A percentile compares a stretch with the other conserved stretches of the same genome.
phyloP scores from a whole-genome alignment of 768 basidiomycete species.

The Podaxis mareebaensis region DNA sequence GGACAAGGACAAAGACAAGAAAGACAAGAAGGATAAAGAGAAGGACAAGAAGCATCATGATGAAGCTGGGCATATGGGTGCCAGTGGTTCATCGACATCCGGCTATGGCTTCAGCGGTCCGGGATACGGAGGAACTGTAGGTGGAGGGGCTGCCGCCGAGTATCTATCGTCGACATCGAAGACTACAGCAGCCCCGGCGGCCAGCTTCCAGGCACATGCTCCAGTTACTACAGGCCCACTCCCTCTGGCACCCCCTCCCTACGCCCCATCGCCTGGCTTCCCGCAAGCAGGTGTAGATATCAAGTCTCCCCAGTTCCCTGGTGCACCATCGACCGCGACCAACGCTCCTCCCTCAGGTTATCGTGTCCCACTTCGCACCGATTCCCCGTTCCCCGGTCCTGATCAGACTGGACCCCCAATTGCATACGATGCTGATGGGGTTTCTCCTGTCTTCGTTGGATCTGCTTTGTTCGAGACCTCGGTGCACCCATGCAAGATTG shows the following conservation, averaged over 20 bases:
- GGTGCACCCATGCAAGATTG: slow-evolving; percentile 86
- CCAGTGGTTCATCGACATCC: background rate
- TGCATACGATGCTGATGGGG: slow-evolving; percentile 56
- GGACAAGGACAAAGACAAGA: slow-evolving; percentile 22
- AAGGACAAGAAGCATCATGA: slow-evolving; percentile 18
- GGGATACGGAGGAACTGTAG: background rate
- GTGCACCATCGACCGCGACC: background rate
- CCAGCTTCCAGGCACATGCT: slow-evolving; percentile 10
- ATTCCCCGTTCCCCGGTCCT: slow-evolving; percentile 43
- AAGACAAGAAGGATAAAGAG: slow-evolving; percentile 21
- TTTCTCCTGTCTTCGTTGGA: slow-evolving; percentile 66
- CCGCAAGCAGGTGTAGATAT: background rate
- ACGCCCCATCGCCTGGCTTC: slow-evolving; percentile 16
- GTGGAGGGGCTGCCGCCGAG: slow-evolving; percentile 6
- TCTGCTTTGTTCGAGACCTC: slow-evolving; percentile 67
- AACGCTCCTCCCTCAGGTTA: slow-evolving; percentile 60
- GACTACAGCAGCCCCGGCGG: background rate
- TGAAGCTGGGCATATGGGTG: slow-evolving; percentile 2
- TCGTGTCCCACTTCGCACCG: slow-evolving; percentile 55
- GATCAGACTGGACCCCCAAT: slow-evolving; percentile 49
- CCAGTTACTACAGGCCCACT: slow-evolving; percentile 14
- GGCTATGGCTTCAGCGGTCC: background rate
- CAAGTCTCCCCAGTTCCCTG: slow-evolving; percentile 5
- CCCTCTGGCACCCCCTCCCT: slow-evolving; percentile 20
- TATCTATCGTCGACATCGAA: slow-evolving; percentile 2